Percentiles rank a stretch among this genome's conserved stretches.
Evolutionary conservation across 352 stramenopile genomes (phyloP).

Genomic region (Phytophthora aleatoria): DNA sequence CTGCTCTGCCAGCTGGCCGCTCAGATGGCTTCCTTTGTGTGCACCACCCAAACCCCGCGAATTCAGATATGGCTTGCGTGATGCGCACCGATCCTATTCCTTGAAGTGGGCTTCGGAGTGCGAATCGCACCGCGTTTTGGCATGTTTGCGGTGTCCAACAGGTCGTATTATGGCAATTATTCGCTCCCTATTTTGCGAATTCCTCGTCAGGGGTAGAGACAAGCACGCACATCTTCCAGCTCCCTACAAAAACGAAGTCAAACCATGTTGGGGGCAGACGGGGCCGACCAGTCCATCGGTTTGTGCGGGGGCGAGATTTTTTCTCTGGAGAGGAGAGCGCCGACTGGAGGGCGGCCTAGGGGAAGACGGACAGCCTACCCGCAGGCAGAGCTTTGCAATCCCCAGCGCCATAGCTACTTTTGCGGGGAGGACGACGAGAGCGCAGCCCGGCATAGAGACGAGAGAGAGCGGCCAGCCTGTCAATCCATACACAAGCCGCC

Average conservation of each 20-base stretch:
- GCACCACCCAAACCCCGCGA: slow-evolving; percentile 9
- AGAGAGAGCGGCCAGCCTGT: slow-evolving; percentile 7
- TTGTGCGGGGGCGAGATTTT: slow-evolving; percentile 30
- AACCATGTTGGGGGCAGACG: slow-evolving; percentile 22
- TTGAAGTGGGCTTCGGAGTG: slow-evolving; percentile 21
- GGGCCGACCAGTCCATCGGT: slow-evolving; percentile 27
- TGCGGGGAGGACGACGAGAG: slow-evolving; percentile 35
- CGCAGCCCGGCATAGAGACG: slow-evolving; percentile 9
- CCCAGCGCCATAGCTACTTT: slow-evolving; percentile 40
- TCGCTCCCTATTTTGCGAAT: slow-evolving; percentile 24
- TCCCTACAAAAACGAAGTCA: slow-evolving; percentile 32
- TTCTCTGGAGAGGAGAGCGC: slow-evolving; percentile 29
- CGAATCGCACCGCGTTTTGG: slow-evolving; percentile 17
- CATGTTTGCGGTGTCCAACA: background rate
- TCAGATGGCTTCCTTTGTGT: slow-evolving; percentile 38
- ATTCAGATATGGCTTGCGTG: slow-evolving; percentile 33
- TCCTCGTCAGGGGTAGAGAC: slow-evolving; percentile 13
- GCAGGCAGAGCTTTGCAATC: slow-evolving; percentile 20
- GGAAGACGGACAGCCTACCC: slow-evolving; percentile 14
- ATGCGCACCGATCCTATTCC: slow-evolving; percentile 24
- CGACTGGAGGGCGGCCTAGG: slow-evolving; percentile 24
- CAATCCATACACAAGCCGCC: background rate
- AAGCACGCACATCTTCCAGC: slow-evolving; percentile 19
- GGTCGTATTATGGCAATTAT: background rate
- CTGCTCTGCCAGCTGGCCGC: slow-evolving; percentile 12